Evolutionary conservation across 768 basidiomycete genomes (phyloP).

Genomic region (Agaricus bisporus): DNA sequence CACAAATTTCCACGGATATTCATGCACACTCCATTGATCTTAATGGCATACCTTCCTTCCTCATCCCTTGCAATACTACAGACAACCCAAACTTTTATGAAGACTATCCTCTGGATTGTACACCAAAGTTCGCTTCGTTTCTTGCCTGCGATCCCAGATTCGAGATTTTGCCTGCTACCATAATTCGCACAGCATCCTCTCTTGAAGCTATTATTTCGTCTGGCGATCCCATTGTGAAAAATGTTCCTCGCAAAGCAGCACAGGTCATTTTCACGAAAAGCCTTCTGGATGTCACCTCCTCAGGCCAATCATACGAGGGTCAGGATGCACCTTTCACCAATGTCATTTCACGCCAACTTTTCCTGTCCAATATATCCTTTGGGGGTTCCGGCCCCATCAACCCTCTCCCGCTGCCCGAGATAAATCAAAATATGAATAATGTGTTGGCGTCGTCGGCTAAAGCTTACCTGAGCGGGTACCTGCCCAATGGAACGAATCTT

Average conservation of each 20-base stretch:
- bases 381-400: neutral
- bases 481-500: neutral
- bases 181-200: neutral
- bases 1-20: no score
- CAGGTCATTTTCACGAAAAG: conserved; percentile 4
- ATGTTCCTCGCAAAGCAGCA: neutral
- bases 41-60: neutral
- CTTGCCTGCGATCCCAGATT: neutral
- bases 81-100: no score
- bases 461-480: neutral
- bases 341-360: neutral
- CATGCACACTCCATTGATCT: conserved; percentile 3
- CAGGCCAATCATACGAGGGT: neutral
- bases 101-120: no score
- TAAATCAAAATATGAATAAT: neutral
- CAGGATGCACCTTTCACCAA: neutral
- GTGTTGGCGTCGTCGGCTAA: neutral
- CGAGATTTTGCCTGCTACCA: conserved; percentile 1
- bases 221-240: neutral
- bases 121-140: neutral
- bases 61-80: neutral
- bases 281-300: neutral
- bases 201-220: neutral
- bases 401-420: neutral
- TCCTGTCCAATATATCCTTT: neutral